These are phyloP conservation scores for Sporopachydermia cereana DNA, from an alignment of 1,139 yeast genomes.

Conservation along the genomic window DNA sequence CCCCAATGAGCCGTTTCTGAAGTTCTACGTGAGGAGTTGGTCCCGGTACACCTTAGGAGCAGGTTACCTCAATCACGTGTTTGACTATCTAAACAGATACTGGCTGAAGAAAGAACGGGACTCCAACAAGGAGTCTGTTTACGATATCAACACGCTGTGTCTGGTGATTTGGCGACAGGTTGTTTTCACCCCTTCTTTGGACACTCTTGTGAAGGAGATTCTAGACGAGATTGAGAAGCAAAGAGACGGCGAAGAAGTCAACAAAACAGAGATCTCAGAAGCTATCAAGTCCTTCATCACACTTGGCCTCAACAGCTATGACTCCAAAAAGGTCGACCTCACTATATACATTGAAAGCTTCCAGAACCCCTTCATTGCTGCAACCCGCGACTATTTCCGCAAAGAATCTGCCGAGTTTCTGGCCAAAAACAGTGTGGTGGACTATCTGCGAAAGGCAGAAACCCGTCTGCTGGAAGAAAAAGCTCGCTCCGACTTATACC, in stretches of 20 bases:
- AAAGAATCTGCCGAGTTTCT: constrained; percentile 60
- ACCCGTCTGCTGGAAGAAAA: constrained; percentile 74
- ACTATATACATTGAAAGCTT: constrained; percentile 72
- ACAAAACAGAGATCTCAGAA: constrained; percentile 52
- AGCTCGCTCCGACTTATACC: constrained; percentile 60
- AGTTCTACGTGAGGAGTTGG: constrained; percentile 84
- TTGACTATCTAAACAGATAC: constrained; percentile 90
- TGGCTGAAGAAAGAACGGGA: constrained; percentile 97
- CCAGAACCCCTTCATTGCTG: constrained; percentile 63
- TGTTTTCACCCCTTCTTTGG: constrained; percentile 59
- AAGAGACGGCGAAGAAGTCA: constrained; percentile 68
- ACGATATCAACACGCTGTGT: constrained; percentile 83
- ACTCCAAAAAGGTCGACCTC: constrained; percentile 73
- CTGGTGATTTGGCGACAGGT: constrained; percentile 80
- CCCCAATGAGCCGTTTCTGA: constrained; percentile 60
- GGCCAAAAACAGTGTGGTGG: constrained; percentile 70
- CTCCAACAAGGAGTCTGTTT: constrained; percentile 86
- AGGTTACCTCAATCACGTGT: constrained; percentile 81
- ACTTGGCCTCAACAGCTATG: constrained; percentile 36
- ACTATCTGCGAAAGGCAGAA: constrained; percentile 82
- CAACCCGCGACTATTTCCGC: constrained; percentile 62
- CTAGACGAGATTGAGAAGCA: constrained; percentile 66
- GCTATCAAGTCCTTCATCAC: constrained; percentile 65
- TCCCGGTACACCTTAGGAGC: constrained; percentile 86
- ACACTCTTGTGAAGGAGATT: constrained; percentile 53